A percentile compares a stretch with the other conserved stretches of the same genome.
Evolutionary conservation across 495 filamentous ascomycete species (phyloP).

Genomic region (Neurospora sublineolata): DNA sequence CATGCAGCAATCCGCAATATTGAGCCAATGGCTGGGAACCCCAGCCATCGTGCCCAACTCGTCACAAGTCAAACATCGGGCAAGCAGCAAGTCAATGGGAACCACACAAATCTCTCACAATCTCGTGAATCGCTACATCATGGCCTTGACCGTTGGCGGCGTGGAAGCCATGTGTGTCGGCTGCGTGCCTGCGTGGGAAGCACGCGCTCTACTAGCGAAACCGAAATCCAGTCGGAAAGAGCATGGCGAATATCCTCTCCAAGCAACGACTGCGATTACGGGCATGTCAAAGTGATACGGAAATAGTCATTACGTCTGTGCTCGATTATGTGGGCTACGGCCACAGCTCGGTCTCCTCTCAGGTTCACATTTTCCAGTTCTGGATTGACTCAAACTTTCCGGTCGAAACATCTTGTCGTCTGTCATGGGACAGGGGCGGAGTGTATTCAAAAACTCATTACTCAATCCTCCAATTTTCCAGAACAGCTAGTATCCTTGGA

Average conservation of each 20-base stretch:
- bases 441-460: not conserved
- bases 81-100: not conserved
- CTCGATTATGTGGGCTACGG: not conserved
- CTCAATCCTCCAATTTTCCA: not conserved
- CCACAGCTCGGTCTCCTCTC: not conserved
- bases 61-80: slow-evolving; percentile 13
- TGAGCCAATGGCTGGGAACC: slow-evolving; percentile 10
- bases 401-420: not conserved
- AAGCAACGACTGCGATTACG: not conserved
- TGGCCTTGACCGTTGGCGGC: not conserved
- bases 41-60: slow-evolving; percentile 8
- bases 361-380: not conserved
- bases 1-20: slow-evolving; percentile 15
- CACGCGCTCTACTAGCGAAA: not conserved
- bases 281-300: not conserved
- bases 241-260: not conserved
- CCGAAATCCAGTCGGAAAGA: not conserved
- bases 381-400: not conserved
- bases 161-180: not conserved
- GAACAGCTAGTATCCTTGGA: not conserved
- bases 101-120: not conserved
- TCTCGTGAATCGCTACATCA: not conserved
- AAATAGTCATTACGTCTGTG: not conserved
- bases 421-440: not conserved
- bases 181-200: not conserved